Conservation (phyloP, 2,329 filamentous ascomycete species). For the Boeremia lycopersici region DNA sequence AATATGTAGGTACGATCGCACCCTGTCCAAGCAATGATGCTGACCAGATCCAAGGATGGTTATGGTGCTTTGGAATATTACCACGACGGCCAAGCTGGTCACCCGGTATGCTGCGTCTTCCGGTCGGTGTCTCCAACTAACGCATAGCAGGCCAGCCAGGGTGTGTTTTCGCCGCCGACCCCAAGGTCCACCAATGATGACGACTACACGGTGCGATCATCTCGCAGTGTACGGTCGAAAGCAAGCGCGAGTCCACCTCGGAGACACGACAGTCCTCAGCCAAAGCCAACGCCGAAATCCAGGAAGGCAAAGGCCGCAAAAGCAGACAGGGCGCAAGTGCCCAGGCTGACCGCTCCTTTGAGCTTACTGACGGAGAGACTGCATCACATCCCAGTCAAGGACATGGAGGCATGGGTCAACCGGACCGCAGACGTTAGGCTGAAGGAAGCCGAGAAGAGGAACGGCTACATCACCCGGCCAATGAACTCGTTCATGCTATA, state of each 20-base stretch:
- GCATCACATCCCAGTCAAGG: slow-evolving; percentile 66
- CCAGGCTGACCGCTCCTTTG: slow-evolving; percentile 68
- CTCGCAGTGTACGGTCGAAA: slow-evolving; percentile 44
- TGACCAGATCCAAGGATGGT: slow-evolving; percentile 37
- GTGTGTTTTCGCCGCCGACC: slow-evolving; percentile 49
- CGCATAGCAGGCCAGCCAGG: slow-evolving; percentile 30
- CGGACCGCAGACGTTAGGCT: slow-evolving; percentile 70
- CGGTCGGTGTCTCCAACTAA: slow-evolving; percentile 24
- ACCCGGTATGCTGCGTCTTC: slow-evolving; percentile 30
- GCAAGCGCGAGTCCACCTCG: slow-evolving; percentile 34
- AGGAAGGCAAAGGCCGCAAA: slow-evolving; percentile 55
- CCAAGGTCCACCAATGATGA: slow-evolving; percentile 51
- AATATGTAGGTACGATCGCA: slow-evolving; percentile 37
- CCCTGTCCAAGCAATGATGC: slow-evolving; percentile 15
- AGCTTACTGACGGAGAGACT: slow-evolving; percentile 72
- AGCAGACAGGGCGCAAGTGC: slow-evolving; percentile 54
- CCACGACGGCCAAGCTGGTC: slow-evolving; percentile 31
- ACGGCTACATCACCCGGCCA: slow-evolving; percentile 83
- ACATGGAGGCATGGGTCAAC: slow-evolving; percentile 82
- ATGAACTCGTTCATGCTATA: slow-evolving; percentile 99
- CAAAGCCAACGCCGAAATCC: slow-evolving; percentile 42
- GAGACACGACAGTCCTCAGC: slow-evolving; percentile 30
- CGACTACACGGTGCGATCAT: slow-evolving; percentile 47
- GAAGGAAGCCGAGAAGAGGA: slow-evolving; percentile 71
- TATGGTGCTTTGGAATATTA: slow-evolving; percentile 40